Percentiles rank a stretch among this genome's conserved stretches.
These are phyloP conservation scores for Cyclotella sp. DNA, from an alignment of 108 stramenopile species.

Conservation along the genomic window DNA sequence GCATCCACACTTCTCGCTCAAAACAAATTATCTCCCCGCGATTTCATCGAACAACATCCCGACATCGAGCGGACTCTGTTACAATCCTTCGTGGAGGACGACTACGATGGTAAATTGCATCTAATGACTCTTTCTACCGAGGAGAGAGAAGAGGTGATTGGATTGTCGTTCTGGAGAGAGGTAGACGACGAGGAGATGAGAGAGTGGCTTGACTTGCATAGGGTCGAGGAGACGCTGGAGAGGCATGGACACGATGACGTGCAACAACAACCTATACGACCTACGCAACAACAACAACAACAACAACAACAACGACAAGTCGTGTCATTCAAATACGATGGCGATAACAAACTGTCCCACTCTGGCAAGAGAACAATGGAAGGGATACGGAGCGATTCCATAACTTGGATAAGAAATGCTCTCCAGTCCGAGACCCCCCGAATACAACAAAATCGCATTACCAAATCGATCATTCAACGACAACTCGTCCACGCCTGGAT, in stretches of 20 bases:
- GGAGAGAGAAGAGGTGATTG: constrained; percentile 19
- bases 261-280: not conserved
- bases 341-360: constrained; percentile 2
- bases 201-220: constrained; percentile 43
- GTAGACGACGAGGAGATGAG: constrained; percentile 41
- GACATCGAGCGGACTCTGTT: constrained; percentile 40
- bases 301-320: not conserved
- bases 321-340: not conserved
- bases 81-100: constrained; percentile 48
- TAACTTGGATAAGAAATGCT: constrained; percentile 40
- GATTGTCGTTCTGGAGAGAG: constrained; percentile 45
- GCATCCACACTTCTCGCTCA: constrained; percentile 12
- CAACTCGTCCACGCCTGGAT: constrained; percentile 44
- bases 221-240: constrained; percentile 21
- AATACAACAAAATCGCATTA: not conserved
- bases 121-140: constrained; percentile 25
- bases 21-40: constrained; percentile 16
- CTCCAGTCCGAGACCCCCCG: not conserved
- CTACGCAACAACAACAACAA: not conserved
- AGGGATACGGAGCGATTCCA: constrained; percentile 21
- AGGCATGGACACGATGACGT: constrained; percentile 3
- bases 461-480: not conserved
- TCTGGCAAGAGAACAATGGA: constrained; percentile 13
- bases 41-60: constrained; percentile 32
- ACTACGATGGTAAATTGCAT: constrained; percentile 47